Base-by-base conservation (phyloP, 495 filamentous ascomycete genomes). In the Gamarada debralockiae region DNA sequence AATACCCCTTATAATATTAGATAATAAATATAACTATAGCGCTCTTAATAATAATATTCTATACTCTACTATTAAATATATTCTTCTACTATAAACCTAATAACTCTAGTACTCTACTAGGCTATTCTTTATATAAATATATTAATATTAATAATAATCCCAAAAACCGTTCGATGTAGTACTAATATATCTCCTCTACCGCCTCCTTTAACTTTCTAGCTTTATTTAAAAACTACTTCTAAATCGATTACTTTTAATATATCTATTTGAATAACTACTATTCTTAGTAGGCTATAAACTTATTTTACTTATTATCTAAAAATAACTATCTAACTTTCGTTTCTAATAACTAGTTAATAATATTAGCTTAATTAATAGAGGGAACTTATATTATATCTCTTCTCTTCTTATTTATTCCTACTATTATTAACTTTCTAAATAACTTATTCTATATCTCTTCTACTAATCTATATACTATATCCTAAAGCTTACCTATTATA, bases 31-130 rank as follows among this genome's bases (percentile, higher is more conserved):
- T 3, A 17, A 47, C 50, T 29, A 53, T 46, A 12, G 17, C 25
- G 14, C 33, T 3, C 21, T 57, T 18, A 37, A 46, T 38, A 3
- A 45, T 12, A 4, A 57, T 47, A 36, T 47, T 53, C 22, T 41
- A 33, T 15, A 53, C 23, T 22, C 34, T 48, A 23, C 43, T 39
- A 27, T 57, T 3, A 9, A 9, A 34, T 22, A 44, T 65, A 39
- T 65, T 67, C 10, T 31, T 23, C 37, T 56, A 24, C 43, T 54
- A 48, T 20, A 69, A 36, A 22, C 42, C 59, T 3, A 67, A 49
- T 14, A 70, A 25, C 58, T 70, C 61, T 1, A 51, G 50, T 6
- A 43, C 58, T 22, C 67, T 52, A 3, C 41, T 58, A 0, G 57
- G 63, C 52, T 60, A 27, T 20, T 65, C 56, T 1, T 38, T 49